phyloP scores from a whole-genome alignment of 441 rosid genomes.

The Metrosideros polymorpha region DNA sequence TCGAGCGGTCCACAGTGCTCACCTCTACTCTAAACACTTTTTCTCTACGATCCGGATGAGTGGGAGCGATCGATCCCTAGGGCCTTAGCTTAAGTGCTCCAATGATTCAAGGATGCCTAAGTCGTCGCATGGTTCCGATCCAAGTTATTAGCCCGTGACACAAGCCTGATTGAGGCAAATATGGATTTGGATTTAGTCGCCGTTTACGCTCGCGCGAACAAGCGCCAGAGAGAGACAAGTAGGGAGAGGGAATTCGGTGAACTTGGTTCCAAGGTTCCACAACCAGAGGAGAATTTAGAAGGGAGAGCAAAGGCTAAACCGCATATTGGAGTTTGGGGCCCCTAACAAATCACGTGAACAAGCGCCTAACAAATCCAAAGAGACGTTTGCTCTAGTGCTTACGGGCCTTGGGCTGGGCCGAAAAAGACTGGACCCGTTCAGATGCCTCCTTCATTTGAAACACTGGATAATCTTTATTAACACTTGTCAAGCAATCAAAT shows the following conservation, averaged over 20 bases:
- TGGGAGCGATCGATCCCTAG: no score
- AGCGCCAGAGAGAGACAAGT: not conserved
- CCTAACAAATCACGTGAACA: no score
- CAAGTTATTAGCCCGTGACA: no score
- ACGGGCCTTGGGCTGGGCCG: not conserved
- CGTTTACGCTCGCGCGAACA: not conserved
- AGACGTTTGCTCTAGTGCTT: not conserved
- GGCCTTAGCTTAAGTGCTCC: no score
- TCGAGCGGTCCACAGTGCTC: no score
- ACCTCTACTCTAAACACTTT: no score
- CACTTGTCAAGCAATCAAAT: not conserved
- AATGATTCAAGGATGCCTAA: no score
- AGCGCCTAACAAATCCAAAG: no score
- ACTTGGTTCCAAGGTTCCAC: not conserved
- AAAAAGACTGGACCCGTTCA: not conserved
- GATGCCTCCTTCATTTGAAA: not conserved
- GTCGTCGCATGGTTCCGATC: no score
- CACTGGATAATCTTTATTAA: not conserved
- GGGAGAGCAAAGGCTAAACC: not conserved
- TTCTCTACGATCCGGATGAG: no score
- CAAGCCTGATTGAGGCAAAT: no score
- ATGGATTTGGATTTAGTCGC: not conserved
- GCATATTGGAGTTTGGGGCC: not conserved
- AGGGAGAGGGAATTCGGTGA: not conserved
- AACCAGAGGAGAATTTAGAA: not conserved